A percentile compares a stretch with the other conserved stretches of the same genome.
Evolutionary conservation across 164 flowering plant genomes (phyloP).

Genomic region (Buxus sempervirens): DNA sequence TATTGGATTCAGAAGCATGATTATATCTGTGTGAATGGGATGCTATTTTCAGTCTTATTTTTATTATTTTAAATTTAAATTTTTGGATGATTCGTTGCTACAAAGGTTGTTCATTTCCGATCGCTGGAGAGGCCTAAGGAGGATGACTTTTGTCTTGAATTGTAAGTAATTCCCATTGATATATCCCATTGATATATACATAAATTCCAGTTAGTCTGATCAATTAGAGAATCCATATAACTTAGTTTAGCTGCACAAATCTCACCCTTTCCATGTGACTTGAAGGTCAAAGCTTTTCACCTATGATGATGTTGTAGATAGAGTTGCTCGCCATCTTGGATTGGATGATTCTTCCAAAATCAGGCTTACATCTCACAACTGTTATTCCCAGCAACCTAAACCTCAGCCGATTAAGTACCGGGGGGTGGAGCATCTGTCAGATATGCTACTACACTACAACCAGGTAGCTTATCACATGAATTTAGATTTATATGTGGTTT

Average conservation of each 20-base stretch:
- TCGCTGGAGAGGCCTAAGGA: constrained; percentile 63
- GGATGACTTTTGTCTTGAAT: constrained; percentile 61
- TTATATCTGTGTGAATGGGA: no score
- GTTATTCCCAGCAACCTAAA: constrained; percentile 71
- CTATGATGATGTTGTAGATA: constrained; percentile 87
- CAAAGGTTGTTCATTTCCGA: constrained; percentile 63
- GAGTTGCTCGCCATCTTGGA: constrained; percentile 64
- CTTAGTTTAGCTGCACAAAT: not conserved
- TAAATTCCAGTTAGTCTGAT: not conserved
- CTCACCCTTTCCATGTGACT: constrained; percentile 3
- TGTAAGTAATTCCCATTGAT: constrained; percentile 35
- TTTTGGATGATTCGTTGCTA: constrained; percentile 8
- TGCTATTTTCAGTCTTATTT: not conserved
- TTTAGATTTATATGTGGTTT: not conserved
- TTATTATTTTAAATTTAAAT: not conserved
- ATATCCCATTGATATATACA: not conserved
- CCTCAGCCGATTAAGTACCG: constrained; percentile 65
- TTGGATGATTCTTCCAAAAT: constrained; percentile 79
- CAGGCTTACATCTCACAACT: constrained; percentile 78
- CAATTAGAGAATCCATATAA: not conserved
- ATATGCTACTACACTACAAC: constrained; percentile 76
- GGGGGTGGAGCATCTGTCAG: constrained; percentile 59
- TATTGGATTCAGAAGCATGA: no score
- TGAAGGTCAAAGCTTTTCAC: constrained; percentile 60
- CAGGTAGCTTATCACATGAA: constrained; percentile 39